Evolutionary conservation across 352 stramenopile genomes (phyloP).

Genomic region (Globisporangium okanoganense): DNA sequence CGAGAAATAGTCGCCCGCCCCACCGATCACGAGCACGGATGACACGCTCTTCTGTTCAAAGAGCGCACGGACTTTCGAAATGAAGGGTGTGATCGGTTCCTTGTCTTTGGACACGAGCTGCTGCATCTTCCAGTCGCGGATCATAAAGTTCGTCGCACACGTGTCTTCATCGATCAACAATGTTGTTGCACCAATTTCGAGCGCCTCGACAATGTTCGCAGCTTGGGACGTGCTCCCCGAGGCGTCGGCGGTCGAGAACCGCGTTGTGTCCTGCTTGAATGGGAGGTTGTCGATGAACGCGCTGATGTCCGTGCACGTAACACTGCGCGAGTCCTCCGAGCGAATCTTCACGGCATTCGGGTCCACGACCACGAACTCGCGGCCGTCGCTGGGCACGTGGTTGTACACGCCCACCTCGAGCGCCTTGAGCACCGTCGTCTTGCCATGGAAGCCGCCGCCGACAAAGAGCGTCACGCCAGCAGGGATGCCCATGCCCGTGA

Average conservation of each 20-base stretch:
- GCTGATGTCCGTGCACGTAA: conserved; percentile 91
- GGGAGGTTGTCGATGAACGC: conserved; percentile 97
- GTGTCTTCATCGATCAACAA: conserved; percentile 97
- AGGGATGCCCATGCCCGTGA: conserved; percentile 94
- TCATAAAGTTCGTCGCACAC: conserved; percentile 98
- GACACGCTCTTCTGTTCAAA: conserved; percentile 88
- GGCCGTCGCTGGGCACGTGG: conserved; percentile 93
- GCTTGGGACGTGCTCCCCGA: conserved; percentile 97
- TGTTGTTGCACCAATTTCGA: conserved; percentile 89
- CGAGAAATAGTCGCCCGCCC: conserved; percentile 96
- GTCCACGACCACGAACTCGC: conserved; percentile 93
- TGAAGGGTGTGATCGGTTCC: conserved; percentile 98
- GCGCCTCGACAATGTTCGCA: conserved; percentile 94
- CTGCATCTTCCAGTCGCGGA: conserved; percentile 97
- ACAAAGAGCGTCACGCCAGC: conserved; percentile 95
- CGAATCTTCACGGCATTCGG: conserved; percentile 92
- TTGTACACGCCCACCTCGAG: conserved; percentile 95
- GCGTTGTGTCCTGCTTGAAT: conserved; percentile 90
- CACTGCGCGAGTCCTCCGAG: conserved; percentile 92
- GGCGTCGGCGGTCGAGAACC: conserved; percentile 92
- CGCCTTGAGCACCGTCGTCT: conserved; percentile 94
- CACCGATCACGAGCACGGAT: conserved; percentile 95
- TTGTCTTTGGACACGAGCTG: conserved; percentile 93
- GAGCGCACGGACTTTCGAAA: conserved; percentile 92
- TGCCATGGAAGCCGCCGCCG: conserved; percentile 97